phyloP scores from a whole-genome alignment of 1,284 basidiomycete species.

The Rhodotorula sp. region DNA sequence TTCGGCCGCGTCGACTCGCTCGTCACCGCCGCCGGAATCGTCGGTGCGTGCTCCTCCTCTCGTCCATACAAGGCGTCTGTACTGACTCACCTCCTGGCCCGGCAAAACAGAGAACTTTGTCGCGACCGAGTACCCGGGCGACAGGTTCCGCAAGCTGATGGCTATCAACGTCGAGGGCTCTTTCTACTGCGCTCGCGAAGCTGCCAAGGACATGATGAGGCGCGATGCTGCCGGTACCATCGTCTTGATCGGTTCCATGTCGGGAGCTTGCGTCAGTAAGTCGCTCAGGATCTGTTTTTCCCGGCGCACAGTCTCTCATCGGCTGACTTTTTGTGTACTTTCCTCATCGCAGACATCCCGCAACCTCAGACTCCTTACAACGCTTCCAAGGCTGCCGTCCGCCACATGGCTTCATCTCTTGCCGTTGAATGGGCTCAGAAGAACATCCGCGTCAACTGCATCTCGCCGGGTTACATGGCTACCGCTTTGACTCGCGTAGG shows the following conservation, averaged over 20 bases:
- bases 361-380: slow-evolving; percentile 85
- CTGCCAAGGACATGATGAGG: slow-evolving; percentile 62
- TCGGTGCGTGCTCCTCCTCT: slow-evolving; percentile 23
- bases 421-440: slow-evolving; percentile 86
- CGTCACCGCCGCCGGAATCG: slow-evolving; percentile 81
- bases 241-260: slow-evolving; percentile 87
- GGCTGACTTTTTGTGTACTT: neutral
- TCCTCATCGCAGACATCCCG: neutral
- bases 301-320: neutral
- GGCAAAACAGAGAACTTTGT: slow-evolving; percentile 77
- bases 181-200: slow-evolving; percentile 94
- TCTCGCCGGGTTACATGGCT: slow-evolving; percentile 45
- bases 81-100: neutral
- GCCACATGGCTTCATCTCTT: slow-evolving; percentile 80
- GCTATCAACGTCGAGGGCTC: slow-evolving; percentile 91
- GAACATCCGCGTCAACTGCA: slow-evolving; percentile 41
- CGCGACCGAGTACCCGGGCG: slow-evolving; percentile 72
- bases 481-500: slow-evolving; percentile 33
- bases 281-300: neutral
- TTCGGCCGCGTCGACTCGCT: slow-evolving; percentile 83
- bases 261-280: slow-evolving; percentile 63
- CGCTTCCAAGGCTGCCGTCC: slow-evolving; percentile 69
- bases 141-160: slow-evolving; percentile 65
- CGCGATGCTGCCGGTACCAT: slow-evolving; percentile 56
- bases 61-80: neutral